Evolutionary conservation across 805 yeast genomes (phyloP), one percentile per base, ranked within the genome.

Genomic region (Nakazawaea wickerhamii): DNA sequence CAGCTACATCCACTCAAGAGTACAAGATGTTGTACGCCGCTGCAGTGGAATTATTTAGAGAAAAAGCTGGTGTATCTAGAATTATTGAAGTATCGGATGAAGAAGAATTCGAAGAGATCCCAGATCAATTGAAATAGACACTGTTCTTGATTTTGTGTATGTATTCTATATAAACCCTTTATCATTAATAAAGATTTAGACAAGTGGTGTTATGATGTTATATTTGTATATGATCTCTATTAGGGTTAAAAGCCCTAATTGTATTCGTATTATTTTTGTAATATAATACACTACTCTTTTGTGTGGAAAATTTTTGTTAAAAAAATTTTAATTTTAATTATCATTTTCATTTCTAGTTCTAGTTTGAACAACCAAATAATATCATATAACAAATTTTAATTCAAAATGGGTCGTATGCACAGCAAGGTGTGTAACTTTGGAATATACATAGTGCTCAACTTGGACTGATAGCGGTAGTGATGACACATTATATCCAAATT

Each of bases 391-490:
- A 53, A 64, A 58, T 61, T 66, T 69, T 61, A 70, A 68, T 64
- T 73, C 81, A 85, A 78, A 71, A 91, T 91, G 99, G 99, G 95
- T 90, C 96, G 99, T 79, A 82, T 91, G 90, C 98, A 91, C 88
- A 85, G 96, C 77, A 76, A 85, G 72, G 95, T 85, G 84, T 79
- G 95, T 84, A 71, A 38, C 37, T 14, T 21, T 43, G 40, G 25
- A 14, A 32, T 27, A 35, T 27, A 48, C n/a, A 28, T 40, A 49
- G 50, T 22, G 43, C 59, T 52, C 53, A 53, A 53, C 54, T 59
- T 54, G 67, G 65, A 41, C 58, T 54, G 57, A 49, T 31, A 49
- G 50, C 45, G 65, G 64, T 60, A 48, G 56, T 44, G 48, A 43
- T 44, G 38, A 35, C 30, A 17, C 40, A 30, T 17, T 20, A 21